phyloP scores from a whole-genome alignment of 2,329 filamentous ascomycete species.

The Metarhizium sp. region DNA sequence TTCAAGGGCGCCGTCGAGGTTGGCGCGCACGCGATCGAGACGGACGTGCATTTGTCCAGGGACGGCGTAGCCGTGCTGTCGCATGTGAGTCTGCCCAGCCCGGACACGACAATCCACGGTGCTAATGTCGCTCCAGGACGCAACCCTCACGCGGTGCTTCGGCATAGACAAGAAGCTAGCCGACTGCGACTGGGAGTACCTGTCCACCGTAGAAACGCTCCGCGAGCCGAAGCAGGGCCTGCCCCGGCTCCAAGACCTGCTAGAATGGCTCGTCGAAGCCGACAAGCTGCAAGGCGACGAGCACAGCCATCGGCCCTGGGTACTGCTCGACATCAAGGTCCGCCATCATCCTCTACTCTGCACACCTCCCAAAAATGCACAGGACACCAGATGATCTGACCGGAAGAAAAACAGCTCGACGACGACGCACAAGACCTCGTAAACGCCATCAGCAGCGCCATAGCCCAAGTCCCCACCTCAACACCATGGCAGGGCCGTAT shows the following conservation, averaged over 20 bases:
- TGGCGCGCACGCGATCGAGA: constrained; percentile 77
- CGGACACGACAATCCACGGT: not conserved
- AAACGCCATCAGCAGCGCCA: constrained; percentile 52
- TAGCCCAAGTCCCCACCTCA: constrained; percentile 40
- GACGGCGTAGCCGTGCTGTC: constrained; percentile 81
- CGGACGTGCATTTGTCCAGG: constrained; percentile 73
- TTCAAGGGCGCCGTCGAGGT: constrained; percentile 65
- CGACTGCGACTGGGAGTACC: constrained; percentile 67
- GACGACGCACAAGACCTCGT: constrained; percentile 66
- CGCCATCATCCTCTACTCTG: too few relatives aligned
- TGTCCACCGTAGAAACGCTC: constrained; percentile 59
- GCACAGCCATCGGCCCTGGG: constrained; percentile 56
- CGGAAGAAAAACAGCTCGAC: constrained; percentile 40
- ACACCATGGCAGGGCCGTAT: constrained; percentile 64
- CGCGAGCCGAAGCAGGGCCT: constrained; percentile 60
- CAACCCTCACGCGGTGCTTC: constrained; percentile 70
- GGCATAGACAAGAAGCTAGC: constrained; percentile 62
- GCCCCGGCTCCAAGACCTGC: constrained; percentile 64
- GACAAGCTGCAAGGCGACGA: constrained; percentile 40
- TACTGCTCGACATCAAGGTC: constrained; percentile 84
- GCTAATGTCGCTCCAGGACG: constrained; percentile 43
- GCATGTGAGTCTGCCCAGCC: constrained; percentile 46
- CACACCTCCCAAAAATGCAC: too few relatives aligned
- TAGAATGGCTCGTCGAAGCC: constrained; percentile 51
- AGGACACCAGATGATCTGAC: too few relatives aligned